phyloP scores from a whole-genome alignment of 441 rosid species.

The Gossypium gossypioides region DNA sequence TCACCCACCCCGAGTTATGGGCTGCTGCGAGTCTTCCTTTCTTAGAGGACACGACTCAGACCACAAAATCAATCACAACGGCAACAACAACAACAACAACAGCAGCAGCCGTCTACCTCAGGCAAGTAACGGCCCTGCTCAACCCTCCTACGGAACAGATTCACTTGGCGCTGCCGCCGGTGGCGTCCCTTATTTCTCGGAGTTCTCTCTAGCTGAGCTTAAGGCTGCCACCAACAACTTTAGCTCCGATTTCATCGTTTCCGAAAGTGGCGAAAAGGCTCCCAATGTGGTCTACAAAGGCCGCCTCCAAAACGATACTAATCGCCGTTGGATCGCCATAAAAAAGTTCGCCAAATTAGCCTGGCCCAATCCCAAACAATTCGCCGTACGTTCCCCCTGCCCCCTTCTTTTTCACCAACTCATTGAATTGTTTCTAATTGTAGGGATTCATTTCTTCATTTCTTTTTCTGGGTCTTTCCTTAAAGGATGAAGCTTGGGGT shows the following conservation, averaged over 20 bases:
- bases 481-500: slow-evolving; percentile 68
- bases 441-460: slow-evolving; percentile 18
- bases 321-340: slow-evolving; percentile 54
- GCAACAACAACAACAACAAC: not conserved
- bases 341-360: slow-evolving; percentile 61
- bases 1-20: slow-evolving; percentile 47
- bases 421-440: not conserved
- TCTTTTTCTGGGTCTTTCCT: not conserved
- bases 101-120: slow-evolving; percentile 11
- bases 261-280: slow-evolving; percentile 66
- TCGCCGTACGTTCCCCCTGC: slow-evolving; percentile 39
- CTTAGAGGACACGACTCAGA: slow-evolving; percentile 17
- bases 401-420: not conserved
- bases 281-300: slow-evolving; percentile 74
- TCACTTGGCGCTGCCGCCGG: slow-evolving; percentile 20
- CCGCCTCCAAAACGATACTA: slow-evolving; percentile 36
- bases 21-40: slow-evolving; percentile 64
- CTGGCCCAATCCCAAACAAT: slow-evolving; percentile 88
- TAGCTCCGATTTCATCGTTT: slow-evolving; percentile 55
- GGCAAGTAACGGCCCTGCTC: slow-evolving; percentile 17
- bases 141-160: slow-evolving; percentile 26
- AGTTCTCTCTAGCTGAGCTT: slow-evolving; percentile 67
- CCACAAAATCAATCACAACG: slow-evolving; percentile 9
- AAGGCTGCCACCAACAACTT: slow-evolving; percentile 75
- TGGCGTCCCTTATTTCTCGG: slow-evolving; percentile 34